These are phyloP conservation scores for Teunomyces cretensis DNA, from an alignment of 805 yeast genomes.

Conservation along the genomic window DNA sequence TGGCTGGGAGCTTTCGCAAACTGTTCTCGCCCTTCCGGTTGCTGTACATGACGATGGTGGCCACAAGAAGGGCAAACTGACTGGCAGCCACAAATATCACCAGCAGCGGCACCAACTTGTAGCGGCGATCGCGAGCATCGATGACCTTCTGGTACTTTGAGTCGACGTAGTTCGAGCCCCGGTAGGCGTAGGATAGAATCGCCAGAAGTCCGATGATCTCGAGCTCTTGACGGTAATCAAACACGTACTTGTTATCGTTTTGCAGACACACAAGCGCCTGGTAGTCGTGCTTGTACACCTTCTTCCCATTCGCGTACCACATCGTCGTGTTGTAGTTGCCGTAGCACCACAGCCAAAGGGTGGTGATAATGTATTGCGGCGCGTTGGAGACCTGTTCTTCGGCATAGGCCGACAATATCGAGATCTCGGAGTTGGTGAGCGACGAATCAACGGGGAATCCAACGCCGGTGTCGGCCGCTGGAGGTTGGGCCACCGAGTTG, in stretches of 20 bases:
- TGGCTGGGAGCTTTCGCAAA: constrained; percentile 28
- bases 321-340: constrained; percentile 35
- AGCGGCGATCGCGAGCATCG: constrained; percentile 13
- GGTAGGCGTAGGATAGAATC: constrained; percentile 50
- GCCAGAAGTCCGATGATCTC: constrained; percentile 39
- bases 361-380: constrained; percentile 47
- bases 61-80: constrained; percentile 27
- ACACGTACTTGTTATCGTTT: constrained; percentile 21
- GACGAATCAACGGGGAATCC: constrained; percentile 27
- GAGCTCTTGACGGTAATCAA: constrained; percentile 47
- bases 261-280: constrained; percentile 22
- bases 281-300: constrained; percentile 9
- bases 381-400: constrained; percentile 44
- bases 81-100: constrained; percentile 26
- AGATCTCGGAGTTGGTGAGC: constrained; percentile 50
- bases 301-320: constrained; percentile 2
- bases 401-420: constrained; percentile 46
- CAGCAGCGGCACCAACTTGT: constrained; percentile 26
- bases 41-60: constrained; percentile 37
- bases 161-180: constrained; percentile 13
- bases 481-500: constrained; percentile 23
- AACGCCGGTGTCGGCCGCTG: neutral
- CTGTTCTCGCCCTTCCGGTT: constrained; percentile 33
- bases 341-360: constrained; percentile 46
- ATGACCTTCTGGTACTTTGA: constrained; percentile 11